Evolutionary conservation across 2,329 filamentous ascomycete genomes (phyloP).

Genomic region (Emergomyces pasteurianus): DNA sequence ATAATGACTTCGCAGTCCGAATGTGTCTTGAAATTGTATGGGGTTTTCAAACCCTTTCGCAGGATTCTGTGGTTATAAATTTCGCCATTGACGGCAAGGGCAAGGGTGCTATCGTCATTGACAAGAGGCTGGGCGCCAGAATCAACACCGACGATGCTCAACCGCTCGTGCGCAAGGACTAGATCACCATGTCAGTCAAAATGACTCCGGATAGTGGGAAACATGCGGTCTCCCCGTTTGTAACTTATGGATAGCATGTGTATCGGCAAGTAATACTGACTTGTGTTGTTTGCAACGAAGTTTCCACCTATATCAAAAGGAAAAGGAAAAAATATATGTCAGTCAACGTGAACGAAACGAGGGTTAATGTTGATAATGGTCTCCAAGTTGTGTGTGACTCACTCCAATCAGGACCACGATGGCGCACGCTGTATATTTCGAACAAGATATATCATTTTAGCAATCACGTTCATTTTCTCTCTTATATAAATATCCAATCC

Average conservation of each 20-base stretch:
- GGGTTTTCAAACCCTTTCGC: slow-evolving; percentile 69
- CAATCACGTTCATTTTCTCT: not conserved
- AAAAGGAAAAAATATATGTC: not conserved
- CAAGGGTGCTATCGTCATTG: slow-evolving; percentile 77
- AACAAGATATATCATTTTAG: not conserved
- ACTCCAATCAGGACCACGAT: slow-evolving; percentile 98
- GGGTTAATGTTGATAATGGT: not conserved
- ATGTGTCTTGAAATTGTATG: slow-evolving; percentile 95
- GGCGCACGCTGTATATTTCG: slow-evolving; percentile 59
- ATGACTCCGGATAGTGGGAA: not conserved
- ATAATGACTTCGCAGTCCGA: slow-evolving; percentile 99
- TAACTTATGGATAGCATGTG: not conserved
- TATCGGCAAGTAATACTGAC: slow-evolving; percentile 40
- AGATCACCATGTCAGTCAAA: slow-evolving; percentile 15
- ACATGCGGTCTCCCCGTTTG: not conserved
- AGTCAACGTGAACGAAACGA: not conserved
- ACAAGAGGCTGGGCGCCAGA: slow-evolving; percentile 90
- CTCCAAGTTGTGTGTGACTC: slow-evolving; percentile 34
- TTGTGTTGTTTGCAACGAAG: slow-evolving; percentile 80
- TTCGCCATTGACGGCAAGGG: slow-evolving; percentile 95
- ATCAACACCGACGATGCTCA: slow-evolving; percentile 96
- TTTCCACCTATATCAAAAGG: slow-evolving; percentile 56
- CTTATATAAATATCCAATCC: not conserved
- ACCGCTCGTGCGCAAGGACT: slow-evolving; percentile 94
- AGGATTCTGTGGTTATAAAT: slow-evolving; percentile 99